Percentiles rank a stretch among this genome's conserved stretches.
Conservation (phyloP, 2,329 filamentous ascomycete genomes). For the Cladosporium oxysporum region DNA sequence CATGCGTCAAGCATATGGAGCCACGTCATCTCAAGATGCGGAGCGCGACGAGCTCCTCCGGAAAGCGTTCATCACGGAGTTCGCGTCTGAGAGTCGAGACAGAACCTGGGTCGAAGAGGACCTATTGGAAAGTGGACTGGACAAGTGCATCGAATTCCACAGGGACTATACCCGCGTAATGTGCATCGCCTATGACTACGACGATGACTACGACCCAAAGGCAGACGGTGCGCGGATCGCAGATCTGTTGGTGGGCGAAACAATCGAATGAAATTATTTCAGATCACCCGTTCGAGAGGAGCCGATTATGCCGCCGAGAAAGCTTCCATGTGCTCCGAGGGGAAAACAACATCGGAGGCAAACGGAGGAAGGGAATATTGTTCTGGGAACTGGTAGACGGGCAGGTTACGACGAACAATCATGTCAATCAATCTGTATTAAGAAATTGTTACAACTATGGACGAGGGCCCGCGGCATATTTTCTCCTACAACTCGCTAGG, state of each 20-base stretch:
- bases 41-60: neutral
- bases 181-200: neutral
- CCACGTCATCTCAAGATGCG: neutral
- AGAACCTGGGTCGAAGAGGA: neutral
- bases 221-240: neutral
- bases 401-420: neutral
- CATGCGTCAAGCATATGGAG: neutral
- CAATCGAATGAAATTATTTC: neutral
- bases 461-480: neutral
- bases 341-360: no score
- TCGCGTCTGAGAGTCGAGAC: neutral
- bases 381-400: neutral
- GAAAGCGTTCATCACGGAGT: neutral
- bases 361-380: no score
- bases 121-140: neutral
- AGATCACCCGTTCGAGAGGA: no score
- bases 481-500: neutral
- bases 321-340: no score
- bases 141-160: neutral
- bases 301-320: no score
- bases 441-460: neutral
- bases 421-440: neutral
- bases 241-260: neutral
- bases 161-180: neutral
- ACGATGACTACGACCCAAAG: neutral